Conservation (phyloP, 2,329 filamentous ascomycete species). For the Exophiala aquamarina region DNA sequence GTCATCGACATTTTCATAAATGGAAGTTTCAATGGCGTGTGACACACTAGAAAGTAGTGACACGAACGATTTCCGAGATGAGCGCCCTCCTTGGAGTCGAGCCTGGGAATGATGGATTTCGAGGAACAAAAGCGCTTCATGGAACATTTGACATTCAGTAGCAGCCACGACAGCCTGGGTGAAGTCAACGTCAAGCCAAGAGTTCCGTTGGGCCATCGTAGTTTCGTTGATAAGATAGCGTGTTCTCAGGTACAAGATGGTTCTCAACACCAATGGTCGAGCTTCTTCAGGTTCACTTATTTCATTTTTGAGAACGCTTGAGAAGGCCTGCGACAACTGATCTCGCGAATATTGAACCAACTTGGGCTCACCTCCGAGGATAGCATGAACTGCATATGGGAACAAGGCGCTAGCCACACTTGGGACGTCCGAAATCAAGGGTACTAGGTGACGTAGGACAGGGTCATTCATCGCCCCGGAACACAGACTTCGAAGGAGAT, state of each 20-base stretch:
- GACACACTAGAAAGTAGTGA: slow-evolving; percentile 53
- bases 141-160: slow-evolving; percentile 77
- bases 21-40: slow-evolving; percentile 69
- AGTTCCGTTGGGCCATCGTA: slow-evolving; percentile 74
- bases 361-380: slow-evolving; percentile 63
- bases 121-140: slow-evolving; percentile 78
- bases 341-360: slow-evolving; percentile 65
- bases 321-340: slow-evolving; percentile 65
- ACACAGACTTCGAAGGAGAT: slow-evolving; percentile 62
- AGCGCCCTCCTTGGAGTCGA: slow-evolving; percentile 37
- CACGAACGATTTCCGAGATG: slow-evolving; percentile 67
- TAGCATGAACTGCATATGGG: slow-evolving; percentile 81
- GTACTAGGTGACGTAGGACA: slow-evolving; percentile 67
- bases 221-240: slow-evolving; percentile 72
- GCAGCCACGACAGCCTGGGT: slow-evolving; percentile 69
- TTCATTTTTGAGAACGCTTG: slow-evolving; percentile 36
- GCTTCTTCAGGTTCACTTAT: slow-evolving; percentile 55
- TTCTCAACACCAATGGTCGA: slow-evolving; percentile 71
- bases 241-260: slow-evolving; percentile 83
- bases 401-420: slow-evolving; percentile 73
- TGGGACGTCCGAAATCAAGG: slow-evolving; percentile 64
- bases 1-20: slow-evolving; percentile 92
- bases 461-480: slow-evolving; percentile 61
- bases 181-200: slow-evolving; percentile 86
- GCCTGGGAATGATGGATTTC: slow-evolving; percentile 67